Evolutionary conservation across 2,329 filamentous ascomycete genomes (phyloP), one percentile per base, ranked within the genome.

Genomic region (Passalora sequoiae): DNA sequence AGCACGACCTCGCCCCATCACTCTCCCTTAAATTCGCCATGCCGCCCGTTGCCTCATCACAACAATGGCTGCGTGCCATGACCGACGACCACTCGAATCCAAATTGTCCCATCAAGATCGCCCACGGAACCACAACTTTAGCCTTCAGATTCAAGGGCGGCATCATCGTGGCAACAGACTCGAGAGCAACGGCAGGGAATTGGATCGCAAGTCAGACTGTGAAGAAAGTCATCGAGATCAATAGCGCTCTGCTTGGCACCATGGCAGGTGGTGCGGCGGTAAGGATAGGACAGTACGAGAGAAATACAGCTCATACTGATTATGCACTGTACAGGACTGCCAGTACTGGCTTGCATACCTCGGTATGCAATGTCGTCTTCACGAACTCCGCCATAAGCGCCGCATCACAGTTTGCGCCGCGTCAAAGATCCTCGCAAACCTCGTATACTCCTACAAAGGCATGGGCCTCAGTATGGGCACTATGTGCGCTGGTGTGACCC

Each of bases 141-240:
- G 91, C 89, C 52, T 98, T 98, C 78, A 83, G 91, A 66, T 98
- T 97, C 78, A 83, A 97, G 73, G 89, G 89, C 61, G 92, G 92
- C 65, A 97, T 98, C 71, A 94, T 98, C 64, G 91, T 98, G 40
- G 91, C 91, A 42, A 98, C 92, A 47, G 92, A 98, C 73, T 98
- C 92, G 48, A 83, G 92, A 72, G 92, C 92, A 48, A 95, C 92
- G 36, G 91, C 92, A 21, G 92, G 92, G 62, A 94, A 92, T 79
- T 98, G 92, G 92, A 98, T 98, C 70, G 92, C 92, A 56, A 94
- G 87, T 72, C 92, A 98, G 77, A 98, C 92, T 41, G 92, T 98
- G 65, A 98, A 98, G 82, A 98, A 98, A 78, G 92, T 98, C 58
- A 97, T 98, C 65, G 89, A 95, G 77, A 95, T 95, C 76, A 95